Evolutionary conservation across 192 early-diverging fungal species (phyloP).

Genomic region (Coemansia aciculifera): DNA sequence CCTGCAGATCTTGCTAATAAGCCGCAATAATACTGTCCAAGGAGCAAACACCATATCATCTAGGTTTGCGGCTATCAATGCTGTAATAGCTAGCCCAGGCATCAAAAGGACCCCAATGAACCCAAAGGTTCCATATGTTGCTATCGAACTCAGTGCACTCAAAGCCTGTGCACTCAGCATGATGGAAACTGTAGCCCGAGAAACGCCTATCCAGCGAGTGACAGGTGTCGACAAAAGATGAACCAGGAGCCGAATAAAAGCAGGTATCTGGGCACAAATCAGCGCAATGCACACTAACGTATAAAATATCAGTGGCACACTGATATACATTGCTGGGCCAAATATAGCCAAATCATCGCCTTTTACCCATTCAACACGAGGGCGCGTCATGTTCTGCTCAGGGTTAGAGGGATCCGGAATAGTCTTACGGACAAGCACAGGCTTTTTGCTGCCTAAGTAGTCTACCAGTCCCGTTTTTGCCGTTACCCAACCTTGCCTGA

Average conservation of each 20-base stretch:
- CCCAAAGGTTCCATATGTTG: too few relatives aligned
- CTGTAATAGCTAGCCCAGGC: neutral
- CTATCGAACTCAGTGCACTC: too few relatives aligned
- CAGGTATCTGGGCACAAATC: neutral
- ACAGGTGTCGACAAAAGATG: neutral
- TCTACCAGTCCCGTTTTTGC: conserved; percentile 3
- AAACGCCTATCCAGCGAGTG: neutral
- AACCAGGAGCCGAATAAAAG: neutral
- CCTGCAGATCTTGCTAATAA: neutral
- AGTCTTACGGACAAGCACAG: neutral
- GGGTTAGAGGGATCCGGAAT: neutral
- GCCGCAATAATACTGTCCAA: neutral
- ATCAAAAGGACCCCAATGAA: neutral
- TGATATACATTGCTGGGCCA: neutral
- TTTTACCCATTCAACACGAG: neutral
- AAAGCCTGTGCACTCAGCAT: too few relatives aligned
- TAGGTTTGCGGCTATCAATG: neutral
- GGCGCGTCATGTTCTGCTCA: neutral
- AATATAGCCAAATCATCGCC: too few relatives aligned
- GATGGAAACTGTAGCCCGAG: neutral
- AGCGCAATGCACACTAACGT: neutral
- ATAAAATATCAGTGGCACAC: too few relatives aligned
- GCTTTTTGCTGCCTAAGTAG: neutral
- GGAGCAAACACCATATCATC: neutral
- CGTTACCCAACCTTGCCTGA: conserved; percentile 4